A percentile compares a stretch with the other conserved stretches of the same genome.
phyloP scores from a whole-genome alignment of 1,284 basidiomycete genomes.

The Hortiboletus rubellus region DNA sequence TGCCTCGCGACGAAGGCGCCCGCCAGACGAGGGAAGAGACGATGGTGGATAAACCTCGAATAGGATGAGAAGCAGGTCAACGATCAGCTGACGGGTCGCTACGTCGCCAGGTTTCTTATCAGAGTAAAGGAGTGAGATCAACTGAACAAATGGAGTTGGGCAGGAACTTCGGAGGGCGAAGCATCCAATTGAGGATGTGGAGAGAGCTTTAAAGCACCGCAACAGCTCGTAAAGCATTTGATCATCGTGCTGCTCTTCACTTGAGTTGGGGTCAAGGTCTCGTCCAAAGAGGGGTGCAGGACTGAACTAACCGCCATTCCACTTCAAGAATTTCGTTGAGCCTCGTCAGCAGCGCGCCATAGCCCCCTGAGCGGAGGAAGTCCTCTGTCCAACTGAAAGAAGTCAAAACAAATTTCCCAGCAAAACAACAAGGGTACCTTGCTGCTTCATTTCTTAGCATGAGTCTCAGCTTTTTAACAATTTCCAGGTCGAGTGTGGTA shows the following conservation, averaged over 20 bases:
- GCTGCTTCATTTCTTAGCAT: constrained; percentile 86
- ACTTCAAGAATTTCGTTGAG: constrained; percentile 93
- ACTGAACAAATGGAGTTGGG: constrained; percentile 83
- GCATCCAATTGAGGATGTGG: constrained; percentile 84
- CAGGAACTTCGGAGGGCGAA: constrained; percentile 80
- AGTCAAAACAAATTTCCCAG: constrained; percentile 11
- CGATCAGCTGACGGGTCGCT: constrained; percentile 83
- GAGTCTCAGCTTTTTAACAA: constrained; percentile 75
- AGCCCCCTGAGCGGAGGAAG: constrained; percentile 86
- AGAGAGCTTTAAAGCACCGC: constrained; percentile 91
- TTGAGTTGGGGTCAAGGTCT: constrained; percentile 34
- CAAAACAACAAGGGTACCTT: constrained; percentile 44
- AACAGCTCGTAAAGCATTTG: constrained; percentile 90
- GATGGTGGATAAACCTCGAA: constrained; percentile 82
- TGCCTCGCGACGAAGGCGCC: constrained; percentile 47
- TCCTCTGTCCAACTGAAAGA: constrained; percentile 80
- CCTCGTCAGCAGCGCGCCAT: constrained; percentile 77
- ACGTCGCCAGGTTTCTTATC: constrained; percentile 98
- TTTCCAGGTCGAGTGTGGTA: constrained; percentile 67
- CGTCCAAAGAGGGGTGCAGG: constrained; percentile 1
- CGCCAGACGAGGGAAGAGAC: constrained; percentile 54
- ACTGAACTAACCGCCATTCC: constrained; percentile 82
- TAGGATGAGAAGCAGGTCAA: constrained; percentile 79
- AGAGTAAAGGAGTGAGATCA: constrained; percentile 85
- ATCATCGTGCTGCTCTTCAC: constrained; percentile 98